Conservation (phyloP, 2,329 filamentous ascomycete species). For the Aspergillus oerlinghausenensis region DNA sequence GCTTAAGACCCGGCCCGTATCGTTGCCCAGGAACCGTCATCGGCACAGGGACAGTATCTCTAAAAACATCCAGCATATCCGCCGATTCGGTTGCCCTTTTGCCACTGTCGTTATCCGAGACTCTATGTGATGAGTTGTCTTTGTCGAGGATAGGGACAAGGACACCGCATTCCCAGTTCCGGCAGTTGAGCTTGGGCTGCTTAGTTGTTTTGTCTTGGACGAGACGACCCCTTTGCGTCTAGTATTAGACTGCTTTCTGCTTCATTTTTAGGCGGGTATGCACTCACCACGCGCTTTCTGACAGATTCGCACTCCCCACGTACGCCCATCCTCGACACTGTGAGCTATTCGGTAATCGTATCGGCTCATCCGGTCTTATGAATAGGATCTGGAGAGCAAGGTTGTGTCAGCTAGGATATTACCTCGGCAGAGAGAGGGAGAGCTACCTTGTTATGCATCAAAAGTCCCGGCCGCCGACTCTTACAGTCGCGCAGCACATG, state of each 20-base stretch:
- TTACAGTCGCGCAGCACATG: slow-evolving; percentile 69
- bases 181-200: slow-evolving; percentile 70
- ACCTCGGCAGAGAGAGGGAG: background rate
- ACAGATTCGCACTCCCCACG: slow-evolving; percentile 85
- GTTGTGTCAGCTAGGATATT: slow-evolving; percentile 3
- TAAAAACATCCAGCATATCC: slow-evolving; percentile 29
- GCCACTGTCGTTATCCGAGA: slow-evolving; percentile 18
- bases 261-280: background rate
- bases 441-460: slow-evolving; percentile 81
- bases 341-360: slow-evolving; percentile 15
- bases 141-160: slow-evolving; percentile 55
- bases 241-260: background rate
- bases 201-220: slow-evolving; percentile 64
- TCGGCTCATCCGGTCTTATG: slow-evolving; percentile 25
- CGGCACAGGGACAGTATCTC: slow-evolving; percentile 40
- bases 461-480: slow-evolving; percentile 63
- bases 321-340: slow-evolving; percentile 67
- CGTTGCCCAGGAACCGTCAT: slow-evolving; percentile 36
- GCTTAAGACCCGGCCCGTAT: slow-evolving; percentile 16
- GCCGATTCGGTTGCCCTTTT: slow-evolving; percentile 26
- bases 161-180: slow-evolving; percentile 96
- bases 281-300: slow-evolving; percentile 83
- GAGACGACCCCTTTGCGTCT: slow-evolving; percentile 66
- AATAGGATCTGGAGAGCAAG: slow-evolving; percentile 27
- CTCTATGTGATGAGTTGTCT: slow-evolving; percentile 8